Percentiles rank a stretch among this genome's conserved stretches.
Conservation (phyloP, 331 rosid genomes). For the Acacia pycnantha region DNA sequence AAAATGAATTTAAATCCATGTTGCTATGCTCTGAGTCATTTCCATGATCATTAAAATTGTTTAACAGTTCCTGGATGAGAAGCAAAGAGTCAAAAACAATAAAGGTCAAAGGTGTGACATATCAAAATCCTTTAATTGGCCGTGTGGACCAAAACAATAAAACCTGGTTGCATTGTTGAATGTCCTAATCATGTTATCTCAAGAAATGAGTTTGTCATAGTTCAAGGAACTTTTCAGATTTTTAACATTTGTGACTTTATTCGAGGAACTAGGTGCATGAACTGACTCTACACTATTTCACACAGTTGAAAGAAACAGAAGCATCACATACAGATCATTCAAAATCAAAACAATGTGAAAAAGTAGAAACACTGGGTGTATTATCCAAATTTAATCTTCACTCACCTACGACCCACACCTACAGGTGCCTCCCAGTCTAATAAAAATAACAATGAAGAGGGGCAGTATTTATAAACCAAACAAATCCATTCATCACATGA, state of each 20-base stretch:
- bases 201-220: background rate
- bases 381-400: background rate
- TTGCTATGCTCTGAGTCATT: conserved; percentile 40
- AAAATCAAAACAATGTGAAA: background rate
- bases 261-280: conserved; percentile 39
- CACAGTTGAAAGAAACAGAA: conserved; percentile 24
- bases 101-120: background rate
- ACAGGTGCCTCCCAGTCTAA: conserved; percentile 15
- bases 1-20: conserved; percentile 51
- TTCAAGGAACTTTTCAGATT: conserved; percentile 16
- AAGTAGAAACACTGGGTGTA: background rate
- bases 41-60: conserved; percentile 46
- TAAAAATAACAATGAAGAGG: conserved; percentile 16
- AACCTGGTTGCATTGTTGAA: background rate
- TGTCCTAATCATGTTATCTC: background rate
- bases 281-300: conserved; percentile 41
- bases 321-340: conserved; percentile 7
- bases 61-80: conserved; percentile 47
- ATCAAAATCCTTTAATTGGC: background rate
- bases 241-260: conserved; percentile 30
- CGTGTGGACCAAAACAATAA: background rate
- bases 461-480: background rate
- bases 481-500: background rate
- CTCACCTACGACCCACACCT: conserved; percentile 21
- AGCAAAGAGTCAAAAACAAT: conserved; percentile 14